Evolutionary conservation across 495 filamentous ascomycete genomes (phyloP), one percentile per base, ranked within the genome.

Genomic region (Tuber calosporum): DNA sequence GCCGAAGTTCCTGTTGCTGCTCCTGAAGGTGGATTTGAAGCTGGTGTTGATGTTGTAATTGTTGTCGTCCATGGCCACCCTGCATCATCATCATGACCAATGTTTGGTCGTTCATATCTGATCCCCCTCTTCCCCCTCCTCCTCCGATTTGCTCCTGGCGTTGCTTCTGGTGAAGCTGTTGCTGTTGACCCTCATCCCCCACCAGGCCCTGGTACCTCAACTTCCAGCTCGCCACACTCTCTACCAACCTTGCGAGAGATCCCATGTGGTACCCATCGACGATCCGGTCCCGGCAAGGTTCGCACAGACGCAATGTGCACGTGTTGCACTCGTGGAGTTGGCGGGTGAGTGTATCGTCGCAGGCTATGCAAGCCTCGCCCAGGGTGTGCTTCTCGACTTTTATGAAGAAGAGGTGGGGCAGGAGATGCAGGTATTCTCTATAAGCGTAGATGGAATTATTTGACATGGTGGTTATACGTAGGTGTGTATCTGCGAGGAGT

Each of bases 151-250:
- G 53, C 53, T 26, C 48, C 48, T 17, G 26, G 11, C n/a, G 45
- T n/a, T 53, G 20, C 45, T 53, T 20, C 22, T n/a, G 45, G 20
- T 53, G 45, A 22, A 26, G 20, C 8, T 53, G 45, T n/a, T 15
- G 26, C 26, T 62, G 53, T 5, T 62, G 53, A 26, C 34, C 13
- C 13, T 13, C 53, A 26, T 26, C 13, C 26, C n/a, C 53, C 6
- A 62, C 34, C 53, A 26, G 53, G 7, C 26, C 34, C 30, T 34
- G 53, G 38, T 79, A 79, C 3, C 77, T 73, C 6, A 79, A 36
- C 37, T 79, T 79, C 78, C 78, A 79, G n/a, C 78, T 70, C 34
- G 78, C 78, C 26, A 66, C 67, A 22, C 43, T 67, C 5, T 72
- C 66, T 40, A 79, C 69, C 30, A 79, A 37, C 15, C 58, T 69